These are phyloP conservation scores for Apiospora sp. DNA, from an alignment of 2,329 filamentous ascomycete species.

Conservation along the genomic window DNA sequence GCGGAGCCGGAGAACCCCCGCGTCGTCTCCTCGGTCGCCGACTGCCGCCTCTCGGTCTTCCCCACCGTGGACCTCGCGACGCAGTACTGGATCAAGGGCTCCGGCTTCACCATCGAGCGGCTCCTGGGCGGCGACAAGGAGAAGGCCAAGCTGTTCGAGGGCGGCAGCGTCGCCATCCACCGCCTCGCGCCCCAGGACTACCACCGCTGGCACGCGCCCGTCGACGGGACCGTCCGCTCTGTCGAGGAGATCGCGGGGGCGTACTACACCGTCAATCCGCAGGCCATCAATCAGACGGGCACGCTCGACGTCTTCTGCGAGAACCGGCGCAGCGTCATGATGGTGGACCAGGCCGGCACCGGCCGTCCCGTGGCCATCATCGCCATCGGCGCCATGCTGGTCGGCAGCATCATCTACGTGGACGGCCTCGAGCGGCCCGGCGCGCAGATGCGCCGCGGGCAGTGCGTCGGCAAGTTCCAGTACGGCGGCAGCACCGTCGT, in stretches of 20 bases:
- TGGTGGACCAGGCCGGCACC: not conserved
- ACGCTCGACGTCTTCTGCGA: slow-evolving; percentile 10
- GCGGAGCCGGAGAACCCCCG: not conserved
- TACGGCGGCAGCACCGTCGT: slow-evolving; percentile 11
- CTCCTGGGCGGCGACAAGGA: not conserved
- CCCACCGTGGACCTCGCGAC: not conserved
- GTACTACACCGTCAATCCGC: slow-evolving; percentile 9
- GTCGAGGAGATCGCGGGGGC: slow-evolving; percentile 4
- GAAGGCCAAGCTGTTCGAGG: slow-evolving; percentile 2
- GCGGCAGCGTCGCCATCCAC: slow-evolving; percentile 8
- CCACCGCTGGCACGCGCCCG: slow-evolving; percentile 16
- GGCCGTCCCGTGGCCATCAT: not conserved
- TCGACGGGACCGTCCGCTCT: not conserved
- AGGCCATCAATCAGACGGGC: slow-evolving; percentile 6
- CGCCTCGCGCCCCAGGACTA: not conserved
- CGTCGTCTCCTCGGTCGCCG: slow-evolving; percentile 9
- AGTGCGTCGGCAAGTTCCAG: slow-evolving; percentile 9
- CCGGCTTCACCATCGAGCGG: not conserved
- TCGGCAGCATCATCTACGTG: slow-evolving; percentile 2
- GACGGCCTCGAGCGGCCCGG: not conserved
- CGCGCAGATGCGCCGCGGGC: not conserved
- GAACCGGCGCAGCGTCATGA: slow-evolving; percentile 14
- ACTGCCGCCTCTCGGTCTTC: not conserved
- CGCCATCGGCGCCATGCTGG: slow-evolving; percentile 9
- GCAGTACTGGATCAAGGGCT: slow-evolving; percentile 9